These are phyloP conservation scores for Yamadazyma sp. DNA, from an alignment of 805 yeast species.

Conservation along the genomic window DNA sequence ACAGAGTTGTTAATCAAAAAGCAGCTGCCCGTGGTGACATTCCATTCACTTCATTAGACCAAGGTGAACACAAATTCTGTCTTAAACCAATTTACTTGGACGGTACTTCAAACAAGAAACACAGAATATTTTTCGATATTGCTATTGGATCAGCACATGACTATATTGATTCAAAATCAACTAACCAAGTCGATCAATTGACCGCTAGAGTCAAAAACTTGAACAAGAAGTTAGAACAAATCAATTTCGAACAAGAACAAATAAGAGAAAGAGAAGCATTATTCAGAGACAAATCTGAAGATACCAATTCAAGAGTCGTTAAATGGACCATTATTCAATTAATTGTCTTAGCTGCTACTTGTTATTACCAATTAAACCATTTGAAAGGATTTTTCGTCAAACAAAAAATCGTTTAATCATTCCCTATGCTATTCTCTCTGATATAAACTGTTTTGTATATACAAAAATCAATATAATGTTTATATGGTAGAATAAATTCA, in stretches of 20 bases:
- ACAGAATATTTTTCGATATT: slow-evolving; percentile 73
- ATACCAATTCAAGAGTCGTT: slow-evolving; percentile 68
- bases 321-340: slow-evolving; percentile 75
- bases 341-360: slow-evolving; percentile 61
- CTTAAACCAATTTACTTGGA: slow-evolving; percentile 60
- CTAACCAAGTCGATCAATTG: slow-evolving; percentile 47
- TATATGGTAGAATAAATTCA: too few species aligned
- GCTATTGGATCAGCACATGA: slow-evolving; percentile 62
- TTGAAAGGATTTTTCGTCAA: slow-evolving; percentile 80
- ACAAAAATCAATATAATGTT: too few species aligned
- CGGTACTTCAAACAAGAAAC: slow-evolving; percentile 51
- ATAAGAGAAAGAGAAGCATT: slow-evolving; percentile 74
- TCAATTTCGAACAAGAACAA: slow-evolving; percentile 42
- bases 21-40: slow-evolving; percentile 62
- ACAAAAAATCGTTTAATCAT: slow-evolving; percentile 68
- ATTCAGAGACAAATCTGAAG: slow-evolving; percentile 77
- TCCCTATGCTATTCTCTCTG: not conserved
- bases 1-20: slow-evolving; percentile 69
- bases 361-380: slow-evolving; percentile 74
- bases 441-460: not conserved
- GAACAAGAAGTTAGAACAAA: slow-evolving; percentile 38
- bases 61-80: slow-evolving; percentile 86
- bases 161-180: slow-evolving; percentile 59
- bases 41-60: slow-evolving; percentile 75
- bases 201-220: slow-evolving; percentile 35